Base-by-base conservation (phyloP, 108 stramenopile genomes). In the Schizochytrium sp. region DNA sequence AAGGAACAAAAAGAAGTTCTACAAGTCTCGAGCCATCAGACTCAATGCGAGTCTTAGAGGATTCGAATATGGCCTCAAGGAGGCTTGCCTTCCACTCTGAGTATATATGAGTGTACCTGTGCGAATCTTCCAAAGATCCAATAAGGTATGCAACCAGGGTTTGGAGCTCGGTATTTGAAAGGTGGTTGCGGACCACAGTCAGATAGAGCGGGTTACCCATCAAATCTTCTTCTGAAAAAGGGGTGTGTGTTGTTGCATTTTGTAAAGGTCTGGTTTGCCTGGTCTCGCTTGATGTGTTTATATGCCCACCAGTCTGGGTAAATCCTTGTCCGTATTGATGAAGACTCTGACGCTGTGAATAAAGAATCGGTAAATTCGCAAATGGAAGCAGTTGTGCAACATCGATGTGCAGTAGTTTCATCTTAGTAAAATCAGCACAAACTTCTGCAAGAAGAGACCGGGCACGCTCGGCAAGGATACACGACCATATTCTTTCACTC, bases 381-480 rank as follows among this genome's bases (percentile, higher is more conserved):
- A 69, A 69, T 10, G 64, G 64, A 44, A 69, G 44, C 0, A 69
- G 64, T 10, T 44, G 10, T 7, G 40, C 64, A 38, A 15, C 64
- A 15, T 44, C 5, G 15, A 69, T 38, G 12, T 44, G 42, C 64
- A 69, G 28, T 8, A 69, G 64, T 38, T 69, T 69, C 64, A 69
- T 69, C 64, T 69, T 69, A 44, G 64, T 44, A 69, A 44, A 69
- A 44, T 69, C 64, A 5, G 64, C 64, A 44, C 64, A 69, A 2
- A 69, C 64, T 44, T 69, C 64, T 8, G 64, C 64, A 12, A 69
- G 64, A 69, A 69, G 44, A 0, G 44, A 38, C 19, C 64, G 7
- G 7, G 64, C 28, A 44, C 64, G 64, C 5, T 38, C 64, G 19
- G 64, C 12, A 10, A 69, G 12, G 3, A 69, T 69, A 0, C 12